Percentiles rank a stretch among this genome's conserved stretches.
These are phyloP conservation scores for Fusarium bulbicola DNA, from an alignment of 2,329 filamentous ascomycete genomes.

Conservation along the genomic window DNA sequence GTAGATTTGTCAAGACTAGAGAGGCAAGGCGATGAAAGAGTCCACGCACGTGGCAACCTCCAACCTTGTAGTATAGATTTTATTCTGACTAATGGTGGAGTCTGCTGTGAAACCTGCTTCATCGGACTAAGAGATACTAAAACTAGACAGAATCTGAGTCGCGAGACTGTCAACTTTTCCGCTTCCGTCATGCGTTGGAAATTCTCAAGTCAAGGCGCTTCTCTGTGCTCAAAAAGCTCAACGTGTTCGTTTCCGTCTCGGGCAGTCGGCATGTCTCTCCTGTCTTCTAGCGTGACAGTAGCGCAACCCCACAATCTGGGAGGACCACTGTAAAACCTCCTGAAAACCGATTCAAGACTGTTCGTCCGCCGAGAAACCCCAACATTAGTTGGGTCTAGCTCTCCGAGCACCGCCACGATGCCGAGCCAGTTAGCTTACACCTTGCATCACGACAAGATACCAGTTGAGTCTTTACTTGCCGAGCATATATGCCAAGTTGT, in stretches of 20 bases:
- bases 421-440: constrained; percentile 33
- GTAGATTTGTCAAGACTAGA: constrained; percentile 41
- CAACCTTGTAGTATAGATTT: constrained; percentile 20
- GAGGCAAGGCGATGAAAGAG: constrained; percentile 42
- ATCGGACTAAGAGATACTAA: neutral
- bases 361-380: neutral
- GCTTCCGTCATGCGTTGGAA: constrained; percentile 1
- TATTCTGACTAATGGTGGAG: neutral
- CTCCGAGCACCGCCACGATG: constrained; percentile 35
- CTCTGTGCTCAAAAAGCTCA: constrained; percentile 38
- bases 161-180: constrained; percentile 11
- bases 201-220: neutral
- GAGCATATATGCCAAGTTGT: constrained; percentile 33
- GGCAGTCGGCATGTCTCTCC: constrained; percentile 33
- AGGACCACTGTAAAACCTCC: constrained; percentile 6
- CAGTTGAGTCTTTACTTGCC: constrained; percentile 8
- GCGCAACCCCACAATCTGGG: constrained; percentile 32
- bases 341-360: constrained; percentile 17
- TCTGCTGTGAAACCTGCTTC: neutral
- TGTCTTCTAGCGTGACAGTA: constrained; percentile 22
- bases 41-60: constrained; percentile 47
- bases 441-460: constrained; percentile 16
- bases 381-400: constrained; percentile 13
- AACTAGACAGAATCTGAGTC: constrained; percentile 12
- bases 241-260: constrained; percentile 44